phyloP scores from a whole-genome alignment of 768 basidiomycete species.

The Panaeolus cyanescens region DNA sequence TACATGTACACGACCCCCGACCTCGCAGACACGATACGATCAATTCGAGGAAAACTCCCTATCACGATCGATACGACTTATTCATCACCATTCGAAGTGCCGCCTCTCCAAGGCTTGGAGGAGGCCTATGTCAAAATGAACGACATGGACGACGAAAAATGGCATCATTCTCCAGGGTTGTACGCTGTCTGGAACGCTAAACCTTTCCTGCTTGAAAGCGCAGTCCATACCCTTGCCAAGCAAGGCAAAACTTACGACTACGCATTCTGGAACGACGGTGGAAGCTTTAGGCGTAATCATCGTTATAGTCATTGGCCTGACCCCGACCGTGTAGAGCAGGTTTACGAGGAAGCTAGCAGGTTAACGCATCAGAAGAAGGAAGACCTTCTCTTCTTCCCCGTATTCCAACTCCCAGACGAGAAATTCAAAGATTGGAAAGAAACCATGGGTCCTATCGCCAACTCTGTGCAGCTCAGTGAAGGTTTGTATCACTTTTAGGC shows the following conservation, averaged over 20 bases:
- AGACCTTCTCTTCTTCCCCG: conserved; percentile 49
- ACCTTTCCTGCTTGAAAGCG: conserved; percentile 51
- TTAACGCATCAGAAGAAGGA: conserved; percentile 34
- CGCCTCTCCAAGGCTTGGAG: conserved; percentile 39
- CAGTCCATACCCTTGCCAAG: conserved; percentile 25
- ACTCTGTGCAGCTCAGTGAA: conserved; percentile 42
- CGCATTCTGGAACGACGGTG: conserved; percentile 60
- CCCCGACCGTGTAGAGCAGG: conserved; percentile 34
- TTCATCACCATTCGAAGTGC: conserved; percentile 47
- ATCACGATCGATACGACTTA: conserved; percentile 49
- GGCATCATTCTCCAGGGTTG: conserved; percentile 42
- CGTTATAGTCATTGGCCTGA: conserved; percentile 50
- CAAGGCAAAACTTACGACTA: conserved; percentile 43
- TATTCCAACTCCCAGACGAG: conserved; percentile 35
- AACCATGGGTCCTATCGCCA: conserved; percentile 49
- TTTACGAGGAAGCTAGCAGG: conserved; percentile 39
- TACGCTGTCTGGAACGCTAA: conserved; percentile 59
- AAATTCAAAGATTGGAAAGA: conserved; percentile 43
- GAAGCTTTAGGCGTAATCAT: conserved; percentile 48
- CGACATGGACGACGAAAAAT: conserved; percentile 43
- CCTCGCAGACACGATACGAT: conserved; percentile 32
- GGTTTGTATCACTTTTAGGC: conserved; percentile 29
- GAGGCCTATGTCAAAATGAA: conserved; percentile 43
- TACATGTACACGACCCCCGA: conserved; percentile 55
- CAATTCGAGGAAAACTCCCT: conserved; percentile 30